phyloP scores from a whole-genome alignment of 2,329 filamentous ascomycete genomes.

The Cryphonectria parasitica region DNA sequence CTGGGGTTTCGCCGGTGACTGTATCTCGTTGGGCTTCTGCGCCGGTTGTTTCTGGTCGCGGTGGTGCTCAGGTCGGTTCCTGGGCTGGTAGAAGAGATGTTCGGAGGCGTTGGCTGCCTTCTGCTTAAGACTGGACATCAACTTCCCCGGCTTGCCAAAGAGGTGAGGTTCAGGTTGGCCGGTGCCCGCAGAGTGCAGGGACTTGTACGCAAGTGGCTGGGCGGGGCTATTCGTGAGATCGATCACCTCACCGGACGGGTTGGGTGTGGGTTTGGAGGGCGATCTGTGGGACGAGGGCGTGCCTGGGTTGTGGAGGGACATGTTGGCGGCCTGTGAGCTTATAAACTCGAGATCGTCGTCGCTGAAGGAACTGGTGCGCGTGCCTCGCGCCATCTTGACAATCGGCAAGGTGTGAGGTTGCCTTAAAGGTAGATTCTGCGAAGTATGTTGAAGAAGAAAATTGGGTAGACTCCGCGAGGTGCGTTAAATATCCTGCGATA shows the following conservation, averaged over 20 bases:
- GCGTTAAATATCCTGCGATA: neutral
- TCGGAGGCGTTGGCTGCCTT: constrained; percentile 48
- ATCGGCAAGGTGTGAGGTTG: neutral
- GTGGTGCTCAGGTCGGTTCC: constrained; percentile 61
- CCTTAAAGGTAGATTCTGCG: no score
- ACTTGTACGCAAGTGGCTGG: constrained; percentile 15
- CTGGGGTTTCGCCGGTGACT: constrained; percentile 40
- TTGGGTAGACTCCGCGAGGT: neutral
- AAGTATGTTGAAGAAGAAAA: neutral
- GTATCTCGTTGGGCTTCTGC: constrained; percentile 42
- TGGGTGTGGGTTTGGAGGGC: constrained; percentile 43
- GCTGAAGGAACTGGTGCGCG: constrained; percentile 40
- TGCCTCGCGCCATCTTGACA: constrained; percentile 34
- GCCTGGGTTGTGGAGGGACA: constrained; percentile 24
- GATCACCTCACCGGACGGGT: constrained; percentile 38
- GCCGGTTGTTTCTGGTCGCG: constrained; percentile 53
- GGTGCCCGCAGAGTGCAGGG: constrained; percentile 20
- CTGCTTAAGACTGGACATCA: constrained; percentile 57
- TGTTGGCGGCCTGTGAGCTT: constrained; percentile 39
- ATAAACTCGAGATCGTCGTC: constrained; percentile 44
- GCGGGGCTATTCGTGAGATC: constrained; percentile 39
- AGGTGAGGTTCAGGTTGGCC: constrained; percentile 36
- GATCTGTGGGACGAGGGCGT: constrained; percentile 32
- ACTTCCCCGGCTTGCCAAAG: constrained; percentile 47
- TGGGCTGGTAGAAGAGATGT: constrained; percentile 56